Evolutionary conservation across 2,329 filamentous ascomycete genomes (phyloP).

Genomic region (Aspergillus japonicus): DNA sequence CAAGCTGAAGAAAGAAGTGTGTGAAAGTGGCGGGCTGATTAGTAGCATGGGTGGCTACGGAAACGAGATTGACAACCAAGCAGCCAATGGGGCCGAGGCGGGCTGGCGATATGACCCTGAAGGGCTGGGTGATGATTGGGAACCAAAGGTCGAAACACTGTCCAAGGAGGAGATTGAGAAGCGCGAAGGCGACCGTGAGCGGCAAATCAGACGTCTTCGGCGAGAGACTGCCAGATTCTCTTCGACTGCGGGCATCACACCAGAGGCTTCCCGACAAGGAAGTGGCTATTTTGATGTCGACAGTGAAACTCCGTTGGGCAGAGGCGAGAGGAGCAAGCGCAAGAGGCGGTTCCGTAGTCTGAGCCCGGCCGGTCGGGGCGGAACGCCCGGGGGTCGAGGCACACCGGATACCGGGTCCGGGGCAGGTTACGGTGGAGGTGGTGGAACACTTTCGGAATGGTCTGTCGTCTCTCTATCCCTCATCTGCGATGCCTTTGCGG

Average conservation of each 20-base stretch:
- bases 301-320: constrained; percentile 77
- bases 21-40: constrained; percentile 86
- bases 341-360: constrained; percentile 88
- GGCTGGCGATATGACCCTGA: constrained; percentile 97
- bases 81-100: constrained; percentile 75
- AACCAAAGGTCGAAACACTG: constrained; percentile 75
- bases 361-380: constrained; percentile 70
- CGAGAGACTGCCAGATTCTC: constrained; percentile 92
- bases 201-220: constrained; percentile 80
- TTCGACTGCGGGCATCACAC: constrained; percentile 76
- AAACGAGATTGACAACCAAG: constrained; percentile 81
- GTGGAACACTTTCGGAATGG: constrained; percentile 65
- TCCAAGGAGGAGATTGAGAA: constrained; percentile 98
- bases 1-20: constrained; percentile 91
- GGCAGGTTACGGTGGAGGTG: constrained; percentile 68
- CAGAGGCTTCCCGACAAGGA: constrained; percentile 64
- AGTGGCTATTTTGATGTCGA: constrained; percentile 61
- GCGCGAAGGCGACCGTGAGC: constrained; percentile 87
- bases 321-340: constrained; percentile 91
- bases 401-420: constrained; percentile 68
- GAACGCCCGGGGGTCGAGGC: constrained; percentile 68
- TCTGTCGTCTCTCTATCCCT: constrained; percentile 17
- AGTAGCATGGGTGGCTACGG: constrained; percentile 66
- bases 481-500: not conserved
- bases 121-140: constrained; percentile 79